Evolutionary conservation across 495 filamentous ascomycete genomes (phyloP), one percentile per base, ranked within the genome.

Genomic region (Xylaria flabelliformis): DNA sequence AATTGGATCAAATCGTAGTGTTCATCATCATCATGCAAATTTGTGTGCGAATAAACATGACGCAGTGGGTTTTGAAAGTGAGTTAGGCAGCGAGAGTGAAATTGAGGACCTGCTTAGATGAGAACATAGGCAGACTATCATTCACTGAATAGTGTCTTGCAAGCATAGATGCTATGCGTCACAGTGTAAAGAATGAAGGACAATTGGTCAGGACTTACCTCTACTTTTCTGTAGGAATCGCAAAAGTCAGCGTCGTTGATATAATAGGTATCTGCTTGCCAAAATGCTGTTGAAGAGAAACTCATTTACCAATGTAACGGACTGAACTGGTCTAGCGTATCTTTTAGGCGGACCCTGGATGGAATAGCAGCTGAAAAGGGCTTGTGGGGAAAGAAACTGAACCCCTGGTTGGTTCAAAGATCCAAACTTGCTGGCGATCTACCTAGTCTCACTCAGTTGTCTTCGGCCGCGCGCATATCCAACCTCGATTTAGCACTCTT

Each of bases 281-380:
- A 64, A 64, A 39, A 64, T n/a, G 15, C 2, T 4, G 36, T 64
- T 44, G 61, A 64, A 64, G 61, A 64, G 36, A 64, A 61, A 64
- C 61, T 64, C 26, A 36, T 36, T 10, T 26, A 15, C 34, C 19
- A 12, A 62, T 12, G 19, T 42, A 62, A 26, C 24, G 1, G 19
- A 44, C 61, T 15, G 29, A 64, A 29, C 15, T 39, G 19, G 58
- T 36, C 19, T 61, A 39, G 34, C 21, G 53, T 26, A 3, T 32
- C 10, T 5, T 55, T 12, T 24, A 24, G 48, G 46, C 21, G 50
- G 26, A 13, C 24, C 51, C 17, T 55, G 50, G 3, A 5, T 55
- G 0, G 10, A 29, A 26, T 26, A 26, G 26, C 26, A 32, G 53
- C 53, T 56, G 21, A 13, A 56, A 56, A 56, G 29, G 53, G 53